Conservation (phyloP, 1,284 basidiomycete species). For the Pholiota adiposa region DNA sequence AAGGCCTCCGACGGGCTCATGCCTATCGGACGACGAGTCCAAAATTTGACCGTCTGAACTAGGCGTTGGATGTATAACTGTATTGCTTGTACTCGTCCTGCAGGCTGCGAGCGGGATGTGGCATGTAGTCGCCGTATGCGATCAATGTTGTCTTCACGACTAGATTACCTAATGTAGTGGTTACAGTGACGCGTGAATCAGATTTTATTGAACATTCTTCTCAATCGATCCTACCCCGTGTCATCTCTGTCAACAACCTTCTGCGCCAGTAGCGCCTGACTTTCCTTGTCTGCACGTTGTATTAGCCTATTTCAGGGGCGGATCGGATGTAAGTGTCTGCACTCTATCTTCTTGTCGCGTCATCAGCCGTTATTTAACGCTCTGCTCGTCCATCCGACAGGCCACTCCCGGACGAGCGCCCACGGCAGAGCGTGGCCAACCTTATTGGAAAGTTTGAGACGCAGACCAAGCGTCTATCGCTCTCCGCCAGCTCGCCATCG, state of each 20-base stretch:
- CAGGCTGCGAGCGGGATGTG: no score
- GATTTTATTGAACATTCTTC: background rate
- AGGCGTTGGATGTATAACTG: no score
- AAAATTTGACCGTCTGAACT: no score
- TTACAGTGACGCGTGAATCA: background rate
- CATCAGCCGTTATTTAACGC: conserved; percentile 25
- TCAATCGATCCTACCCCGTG: background rate
- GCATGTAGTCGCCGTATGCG: no score
- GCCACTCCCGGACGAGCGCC: conserved; percentile 83
- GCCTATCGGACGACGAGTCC: no score
- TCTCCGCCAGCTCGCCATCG: conserved; percentile 38
- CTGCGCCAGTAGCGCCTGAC: background rate
- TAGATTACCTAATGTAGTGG: background rate
- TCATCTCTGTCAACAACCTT: background rate
- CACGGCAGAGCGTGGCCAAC: conserved; percentile 79
- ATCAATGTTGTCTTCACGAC: no score
- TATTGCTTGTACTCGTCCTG: no score
- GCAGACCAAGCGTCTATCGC: conserved; percentile 65
- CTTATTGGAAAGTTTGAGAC: conserved; percentile 84
- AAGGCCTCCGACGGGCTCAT: no score
- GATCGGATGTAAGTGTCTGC: conserved; percentile 35
- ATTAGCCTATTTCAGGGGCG: conserved; percentile 16
- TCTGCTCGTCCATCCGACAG: conserved; percentile 37
- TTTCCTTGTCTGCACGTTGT: background rate
- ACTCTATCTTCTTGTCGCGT: conserved; percentile 19